Percentiles rank a stretch among this genome's conserved stretches.
These are phyloP conservation scores for Coemansia sp. DNA, from an alignment of 371 early-diverging fungal genomes.

Conservation along the genomic window DNA sequence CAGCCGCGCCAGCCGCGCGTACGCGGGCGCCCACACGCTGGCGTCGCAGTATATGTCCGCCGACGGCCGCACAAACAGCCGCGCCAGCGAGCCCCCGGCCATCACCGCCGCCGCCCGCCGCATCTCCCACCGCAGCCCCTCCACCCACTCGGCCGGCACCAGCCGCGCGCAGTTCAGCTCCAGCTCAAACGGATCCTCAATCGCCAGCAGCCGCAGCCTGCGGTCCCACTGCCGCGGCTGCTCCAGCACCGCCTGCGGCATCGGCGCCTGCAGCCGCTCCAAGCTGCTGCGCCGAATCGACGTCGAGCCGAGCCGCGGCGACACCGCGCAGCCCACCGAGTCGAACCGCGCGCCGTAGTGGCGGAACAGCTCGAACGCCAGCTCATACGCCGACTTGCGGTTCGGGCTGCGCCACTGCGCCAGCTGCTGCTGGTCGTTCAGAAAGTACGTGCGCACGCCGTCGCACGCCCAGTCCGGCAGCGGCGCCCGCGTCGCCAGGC, in stretches of 20 bases:
- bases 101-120: constrained; percentile 34
- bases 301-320: constrained; percentile 27
- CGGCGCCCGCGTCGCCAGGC: constrained; percentile 6
- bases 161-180: constrained; percentile 25
- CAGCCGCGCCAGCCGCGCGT: neutral
- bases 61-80: constrained; percentile 20
- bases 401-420: constrained; percentile 30
- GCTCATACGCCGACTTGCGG: constrained; percentile 6
- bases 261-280: constrained; percentile 10
- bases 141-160: constrained; percentile 35
- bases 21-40: constrained; percentile 3
- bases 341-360: constrained; percentile 31
- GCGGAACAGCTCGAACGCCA: constrained; percentile 27
- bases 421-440: neutral
- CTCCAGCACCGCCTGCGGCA: neutral
- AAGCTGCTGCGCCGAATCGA: constrained; percentile 22
- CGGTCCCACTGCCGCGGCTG: constrained; percentile 14
- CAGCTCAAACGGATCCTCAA: constrained; percentile 44
- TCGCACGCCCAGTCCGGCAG: constrained; percentile 19
- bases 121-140: constrained; percentile 45
- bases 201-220: constrained; percentile 22
- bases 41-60: constrained; percentile 1
- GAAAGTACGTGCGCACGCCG: constrained; percentile 10
- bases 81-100: neutral
- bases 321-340: constrained; percentile 23